Base-by-base conservation (phyloP, 2,329 filamentous ascomycete genomes). In the Alternaria triticimaculans region DNA sequence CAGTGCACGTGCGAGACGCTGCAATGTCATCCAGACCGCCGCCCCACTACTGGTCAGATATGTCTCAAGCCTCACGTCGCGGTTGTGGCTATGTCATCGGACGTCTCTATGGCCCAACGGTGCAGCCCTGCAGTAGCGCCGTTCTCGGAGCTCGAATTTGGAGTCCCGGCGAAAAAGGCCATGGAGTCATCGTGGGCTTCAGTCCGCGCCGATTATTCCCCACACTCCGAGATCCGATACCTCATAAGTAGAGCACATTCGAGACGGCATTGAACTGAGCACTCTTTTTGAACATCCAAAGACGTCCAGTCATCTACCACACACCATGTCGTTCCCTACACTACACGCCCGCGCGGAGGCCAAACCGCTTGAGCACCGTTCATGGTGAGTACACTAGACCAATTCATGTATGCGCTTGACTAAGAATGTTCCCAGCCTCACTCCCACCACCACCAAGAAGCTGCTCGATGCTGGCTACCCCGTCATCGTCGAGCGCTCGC, bases 281-380 rank as follows among this genome's bases (percentile, higher is more conserved):
- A 41, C 33, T 41, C 33, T 9, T 41, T n/a, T 41, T 10, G 2
- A 41, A 41, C 15, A 41, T 41, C 15, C 33, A 5, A 41, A 54
- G 33, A 58, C 46, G 20, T 30, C 5, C 12, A 43, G 11, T 28
- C 25, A 18, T 20, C 18, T 18, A 55, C 55, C 67, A 55, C 55
- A 48, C 68, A 58, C 53, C 49, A 79, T 78, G 76, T 60, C 77
- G 43, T 76, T 77, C 69, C 78, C 79, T 55, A 79, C 76, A 14
- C 79, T 82, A 54, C 80, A 81, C 69, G 78, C 80, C 69, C 79
- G 80, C 69, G 75, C 78, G n/a, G 80, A 82, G 69, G 76, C 75
- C 68, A 81, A 81, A 70, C 76, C 73, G 18, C 72, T 80, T 55
- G 80, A 82, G 70, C 80, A 82, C 65, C 79, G 80, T 63, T 80